phyloP scores from a whole-genome alignment of 2,329 filamentous ascomycete species.

The Cercospora zeina region DNA sequence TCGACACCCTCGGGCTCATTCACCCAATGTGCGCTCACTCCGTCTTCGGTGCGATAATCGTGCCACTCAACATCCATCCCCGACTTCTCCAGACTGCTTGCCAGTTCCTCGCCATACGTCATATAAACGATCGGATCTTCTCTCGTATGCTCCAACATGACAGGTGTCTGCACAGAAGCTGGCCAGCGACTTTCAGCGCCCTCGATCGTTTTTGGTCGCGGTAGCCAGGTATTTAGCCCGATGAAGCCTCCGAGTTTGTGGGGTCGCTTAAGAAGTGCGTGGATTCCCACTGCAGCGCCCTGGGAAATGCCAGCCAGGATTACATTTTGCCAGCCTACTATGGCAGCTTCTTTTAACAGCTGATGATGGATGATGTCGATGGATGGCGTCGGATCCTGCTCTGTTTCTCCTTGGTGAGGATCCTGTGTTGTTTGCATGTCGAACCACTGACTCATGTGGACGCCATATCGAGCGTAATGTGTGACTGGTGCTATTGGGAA shows the following conservation, averaged over 20 bases:
- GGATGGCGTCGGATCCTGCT: slow-evolving; percentile 18
- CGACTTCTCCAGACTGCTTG: slow-evolving; percentile 16
- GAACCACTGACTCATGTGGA: slow-evolving; percentile 44
- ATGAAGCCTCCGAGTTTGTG: slow-evolving; percentile 28
- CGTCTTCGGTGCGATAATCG: slow-evolving; percentile 20
- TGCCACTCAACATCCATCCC: slow-evolving; percentile 27
- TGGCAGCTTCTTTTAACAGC: slow-evolving; percentile 22
- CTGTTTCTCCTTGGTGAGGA: slow-evolving; percentile 33
- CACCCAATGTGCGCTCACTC: slow-evolving; percentile 28
- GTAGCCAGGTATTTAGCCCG: slow-evolving; percentile 30
- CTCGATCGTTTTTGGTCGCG: slow-evolving; percentile 12
- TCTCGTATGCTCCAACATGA: slow-evolving; percentile 25
- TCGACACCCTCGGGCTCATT: slow-evolving; percentile 30
- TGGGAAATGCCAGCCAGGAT: slow-evolving; percentile 33
- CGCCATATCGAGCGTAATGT: slow-evolving; percentile 32
- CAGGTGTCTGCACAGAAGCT: slow-evolving; percentile 23
- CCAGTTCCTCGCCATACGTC: slow-evolving; percentile 26
- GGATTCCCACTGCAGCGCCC: slow-evolving; percentile 29
- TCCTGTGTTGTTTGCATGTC: slow-evolving; percentile 40
- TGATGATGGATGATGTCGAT: slow-evolving; percentile 21
- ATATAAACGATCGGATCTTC: slow-evolving; percentile 29
- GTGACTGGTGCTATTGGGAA: slow-evolving; percentile 37
- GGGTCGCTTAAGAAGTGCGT: slow-evolving; percentile 25
- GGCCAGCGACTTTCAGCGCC: slow-evolving; percentile 4
- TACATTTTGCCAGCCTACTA: slow-evolving; percentile 27